Conservation (phyloP, 345 rosid species). For the Kernera saxatilis region DNA sequence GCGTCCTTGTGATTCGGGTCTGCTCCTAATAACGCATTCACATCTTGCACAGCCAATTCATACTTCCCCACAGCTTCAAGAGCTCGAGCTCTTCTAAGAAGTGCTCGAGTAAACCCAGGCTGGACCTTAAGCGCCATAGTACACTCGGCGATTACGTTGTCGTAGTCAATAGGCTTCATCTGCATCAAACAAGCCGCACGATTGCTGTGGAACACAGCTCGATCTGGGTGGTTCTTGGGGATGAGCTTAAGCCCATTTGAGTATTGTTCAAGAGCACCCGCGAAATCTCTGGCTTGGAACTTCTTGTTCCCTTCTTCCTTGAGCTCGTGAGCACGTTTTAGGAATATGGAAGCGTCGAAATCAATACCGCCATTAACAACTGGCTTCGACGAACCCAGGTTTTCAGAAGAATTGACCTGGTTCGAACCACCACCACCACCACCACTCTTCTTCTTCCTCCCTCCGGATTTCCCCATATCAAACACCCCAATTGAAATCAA, state of each 20-base stretch:
- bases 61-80: constrained; percentile 71
- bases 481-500: background rate
- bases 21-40: constrained; percentile 57
- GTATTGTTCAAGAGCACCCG: constrained; percentile 79
- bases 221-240: constrained; percentile 74
- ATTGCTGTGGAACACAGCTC: constrained; percentile 91
- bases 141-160: constrained; percentile 77
- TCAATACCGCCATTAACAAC: constrained; percentile 58
- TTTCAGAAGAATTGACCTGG: constrained; percentile 42
- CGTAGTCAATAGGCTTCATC: constrained; percentile 93
- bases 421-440: constrained; percentile 39
- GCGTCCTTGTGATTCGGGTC: constrained; percentile 81
- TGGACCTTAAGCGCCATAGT: constrained; percentile 78
- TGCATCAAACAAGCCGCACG: constrained; percentile 97
- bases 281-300: constrained; percentile 74
- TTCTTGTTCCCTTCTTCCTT: constrained; percentile 92
- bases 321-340: constrained; percentile 89
- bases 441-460: constrained; percentile 60
- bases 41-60: constrained; percentile 84
- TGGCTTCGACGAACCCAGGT: constrained; percentile 23
- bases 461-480: constrained; percentile 84
- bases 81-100: constrained; percentile 89
- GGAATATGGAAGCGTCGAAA: constrained; percentile 59
- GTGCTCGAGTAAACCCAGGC: constrained; percentile 71
- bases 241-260: constrained; percentile 64